phyloP scores from a whole-genome alignment of 78 protist genomes.

The Dictyostelium brefeldianum region DNA sequence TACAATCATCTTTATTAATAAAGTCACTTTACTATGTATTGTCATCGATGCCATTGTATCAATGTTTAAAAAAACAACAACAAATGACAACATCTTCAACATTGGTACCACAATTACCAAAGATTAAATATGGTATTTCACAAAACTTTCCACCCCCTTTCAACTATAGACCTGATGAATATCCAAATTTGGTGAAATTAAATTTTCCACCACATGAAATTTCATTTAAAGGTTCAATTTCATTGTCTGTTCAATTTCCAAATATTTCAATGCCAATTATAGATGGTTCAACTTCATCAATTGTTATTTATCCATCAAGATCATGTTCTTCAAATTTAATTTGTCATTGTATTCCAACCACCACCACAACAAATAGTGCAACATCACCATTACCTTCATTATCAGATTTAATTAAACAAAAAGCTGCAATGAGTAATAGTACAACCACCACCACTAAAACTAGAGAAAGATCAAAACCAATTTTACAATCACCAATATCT shows the following conservation, averaged over 20 bases:
- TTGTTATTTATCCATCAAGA: slow-evolving; percentile 66
- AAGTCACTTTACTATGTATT: slow-evolving; percentile 51
- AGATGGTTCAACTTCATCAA: neutral
- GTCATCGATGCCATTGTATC: slow-evolving; percentile 53
- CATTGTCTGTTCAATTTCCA: slow-evolving; percentile 64
- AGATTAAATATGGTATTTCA: slow-evolving; percentile 67
- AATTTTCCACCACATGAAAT: slow-evolving; percentile 53
- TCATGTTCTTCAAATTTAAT: slow-evolving; percentile 48
- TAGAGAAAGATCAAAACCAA: neutral
- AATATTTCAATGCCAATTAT: slow-evolving; percentile 1
- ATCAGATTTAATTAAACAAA: neutral
- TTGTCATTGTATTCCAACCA: slow-evolving; percentile 18
- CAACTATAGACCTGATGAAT: slow-evolving; percentile 45
- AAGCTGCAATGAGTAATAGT: neutral
- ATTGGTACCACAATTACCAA: neutral
- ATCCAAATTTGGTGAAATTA: slow-evolving; percentile 41
- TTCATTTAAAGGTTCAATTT: slow-evolving; percentile 28
- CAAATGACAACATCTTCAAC: neutral
- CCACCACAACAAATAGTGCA: neutral
- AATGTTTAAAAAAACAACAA: slow-evolving; percentile 10
- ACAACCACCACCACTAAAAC: neutral
- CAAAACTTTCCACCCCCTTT: slow-evolving; percentile 59
- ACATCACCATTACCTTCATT: neutral
- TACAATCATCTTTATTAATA: slow-evolving; percentile 9
- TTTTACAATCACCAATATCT: neutral